Evolutionary conservation across 768 basidiomycete genomes (phyloP), one percentile per base, ranked within the genome.

Genomic region (Lactarius evosmus): DNA sequence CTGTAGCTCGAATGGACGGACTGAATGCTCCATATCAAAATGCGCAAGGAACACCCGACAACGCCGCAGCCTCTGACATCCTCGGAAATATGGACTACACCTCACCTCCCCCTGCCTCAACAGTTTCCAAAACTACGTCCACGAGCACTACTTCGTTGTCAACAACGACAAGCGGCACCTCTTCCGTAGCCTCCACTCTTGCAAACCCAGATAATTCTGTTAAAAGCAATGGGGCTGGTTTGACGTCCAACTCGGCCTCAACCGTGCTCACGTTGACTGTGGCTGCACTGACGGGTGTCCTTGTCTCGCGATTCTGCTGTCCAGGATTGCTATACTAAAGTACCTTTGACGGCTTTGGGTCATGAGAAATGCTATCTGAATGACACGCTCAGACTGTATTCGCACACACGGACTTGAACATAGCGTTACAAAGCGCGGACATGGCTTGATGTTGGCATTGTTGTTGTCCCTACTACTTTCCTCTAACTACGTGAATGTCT

Each of bases 1-100:
- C 66, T 16, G 55, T 64, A 30, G 60, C 40, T 6, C 27, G 61
- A 50, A 19, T 67, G 33, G 57, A 67, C 53, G 58, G 55, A 6
- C 25, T 17, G 17, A 30, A 51, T 32, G 12, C 25, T 7, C 66
- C 66, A 17, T 69, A 67, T 56, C 67, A 68, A 54, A 68, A 68
- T 32, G 56, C 63, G 1, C 46, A 55, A 11, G 68, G 55, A 7
- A 59, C 56, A 14, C 60, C 30, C 5, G 66, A 57, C 36, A 3
- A 54, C 11, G 67, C 58, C 22, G 60, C 63, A 14, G 12, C 56
- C 19, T 56, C 58, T 27, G 33, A 25, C 9, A 51, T 61, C 7
- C 29, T 59, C 12, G 33, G 6, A 14, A 30, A 38, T 44, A 51
- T 27, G 1, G 1, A 6, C 34, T 12, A 36, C 14, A 50, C 34